Percentiles rank a stretch among this genome's conserved stretches.
Evolutionary conservation across 306 rosid species (phyloP).

Genomic region (Rosa rugosa): DNA sequence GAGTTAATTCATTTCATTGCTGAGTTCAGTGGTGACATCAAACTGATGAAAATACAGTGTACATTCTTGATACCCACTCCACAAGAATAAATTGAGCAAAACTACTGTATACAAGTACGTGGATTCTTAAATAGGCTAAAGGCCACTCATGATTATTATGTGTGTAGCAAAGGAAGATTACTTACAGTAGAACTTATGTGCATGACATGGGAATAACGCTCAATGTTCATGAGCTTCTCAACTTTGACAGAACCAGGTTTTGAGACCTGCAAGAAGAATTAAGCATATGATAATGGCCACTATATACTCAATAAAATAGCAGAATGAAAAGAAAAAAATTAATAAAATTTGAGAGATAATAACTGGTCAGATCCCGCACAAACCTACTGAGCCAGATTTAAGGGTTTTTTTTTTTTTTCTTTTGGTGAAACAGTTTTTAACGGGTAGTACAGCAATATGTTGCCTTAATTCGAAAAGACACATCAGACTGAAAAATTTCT

Average conservation of each 20-base stretch:
- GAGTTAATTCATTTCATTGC: neutral
- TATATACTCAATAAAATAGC: slow-evolving; percentile 16
- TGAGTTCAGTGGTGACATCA: neutral
- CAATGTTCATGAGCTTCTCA: slow-evolving; percentile 86
- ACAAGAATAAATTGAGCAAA: neutral
- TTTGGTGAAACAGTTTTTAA: too few species aligned
- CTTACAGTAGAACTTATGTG: slow-evolving; percentile 98
- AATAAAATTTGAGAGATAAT: neutral
- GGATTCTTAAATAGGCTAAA: neutral
- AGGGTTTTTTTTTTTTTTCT: too few species aligned
- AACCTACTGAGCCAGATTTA: neutral
- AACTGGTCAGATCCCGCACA: neutral
- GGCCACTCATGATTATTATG: neutral
- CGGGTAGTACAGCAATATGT: slow-evolving; percentile 10
- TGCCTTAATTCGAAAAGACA: slow-evolving; percentile 3
- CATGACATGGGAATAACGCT: slow-evolving; percentile 98
- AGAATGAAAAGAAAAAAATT: neutral
- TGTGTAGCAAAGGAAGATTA: neutral
- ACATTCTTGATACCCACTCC: neutral
- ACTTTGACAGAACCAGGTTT: slow-evolving; percentile 87
- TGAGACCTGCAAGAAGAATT: slow-evolving; percentile 63
- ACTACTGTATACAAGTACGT: too few species aligned
- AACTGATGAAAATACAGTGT: neutral
- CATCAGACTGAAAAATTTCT: neutral
- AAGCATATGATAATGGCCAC: slow-evolving; percentile 13